Conservation (phyloP, 805 yeast species). For the Hanseniaspora valbyensis region DNA sequence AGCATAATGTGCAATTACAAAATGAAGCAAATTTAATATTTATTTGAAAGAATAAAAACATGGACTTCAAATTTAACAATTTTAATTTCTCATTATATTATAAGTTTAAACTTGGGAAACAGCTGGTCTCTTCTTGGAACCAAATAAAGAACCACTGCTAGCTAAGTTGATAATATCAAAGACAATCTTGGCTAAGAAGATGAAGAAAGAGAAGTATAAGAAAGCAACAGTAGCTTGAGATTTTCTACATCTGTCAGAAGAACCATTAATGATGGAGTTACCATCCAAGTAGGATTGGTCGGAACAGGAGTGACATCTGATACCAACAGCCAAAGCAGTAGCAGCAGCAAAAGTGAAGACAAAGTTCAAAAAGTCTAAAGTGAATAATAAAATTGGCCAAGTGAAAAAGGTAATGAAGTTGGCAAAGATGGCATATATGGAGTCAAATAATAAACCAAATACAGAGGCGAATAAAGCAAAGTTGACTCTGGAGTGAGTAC, state of each 20-base stretch:
- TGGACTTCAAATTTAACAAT: not conserved
- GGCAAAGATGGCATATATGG: constrained; percentile 69
- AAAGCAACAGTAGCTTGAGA: constrained; percentile 78
- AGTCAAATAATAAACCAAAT: constrained; percentile 70
- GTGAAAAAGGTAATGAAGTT: constrained; percentile 68
- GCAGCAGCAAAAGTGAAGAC: constrained; percentile 93
- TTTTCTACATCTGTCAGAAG: constrained; percentile 80
- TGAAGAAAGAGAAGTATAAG: constrained; percentile 71
- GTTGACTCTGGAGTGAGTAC: constrained; percentile 54
- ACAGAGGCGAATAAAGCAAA: constrained; percentile 80
- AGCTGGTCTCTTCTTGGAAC: constrained; percentile 33
- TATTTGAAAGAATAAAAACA: too few relatives aligned
- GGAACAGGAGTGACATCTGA: constrained; percentile 75
- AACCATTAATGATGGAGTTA: constrained; percentile 67
- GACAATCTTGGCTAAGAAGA: constrained; percentile 54
- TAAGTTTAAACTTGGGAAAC: constrained; percentile 80
- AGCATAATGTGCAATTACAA: not conserved
- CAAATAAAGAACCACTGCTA: constrained; percentile 46
- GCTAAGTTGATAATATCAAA: constrained; percentile 44
- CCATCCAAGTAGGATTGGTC: constrained; percentile 51
- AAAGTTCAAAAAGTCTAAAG: constrained; percentile 74
- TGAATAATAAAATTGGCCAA: constrained; percentile 69
- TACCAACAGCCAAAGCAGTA: constrained; percentile 84
- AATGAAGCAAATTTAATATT: too few relatives aligned
- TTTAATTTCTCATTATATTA: constrained; percentile 1